Evolutionary conservation across 495 filamentous ascomycete species (phyloP).

Genomic region (Rostrohypoxylon terebratum): DNA sequence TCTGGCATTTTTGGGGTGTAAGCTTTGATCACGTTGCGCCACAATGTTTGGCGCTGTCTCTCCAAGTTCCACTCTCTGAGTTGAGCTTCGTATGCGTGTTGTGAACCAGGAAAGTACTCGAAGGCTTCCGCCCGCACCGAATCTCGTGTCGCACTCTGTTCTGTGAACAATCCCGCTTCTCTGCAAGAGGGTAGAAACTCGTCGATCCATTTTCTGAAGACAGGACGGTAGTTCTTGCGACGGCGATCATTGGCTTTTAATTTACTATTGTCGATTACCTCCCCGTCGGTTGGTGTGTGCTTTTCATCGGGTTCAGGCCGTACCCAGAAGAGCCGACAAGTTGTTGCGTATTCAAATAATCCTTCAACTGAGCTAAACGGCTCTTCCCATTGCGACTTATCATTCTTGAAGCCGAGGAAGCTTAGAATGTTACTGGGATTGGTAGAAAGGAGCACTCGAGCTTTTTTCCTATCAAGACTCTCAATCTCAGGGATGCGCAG

Average conservation of each 20-base stretch:
- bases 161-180: conserved; percentile 46
- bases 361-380: conserved; percentile 63
- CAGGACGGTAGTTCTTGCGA: conserved; percentile 57
- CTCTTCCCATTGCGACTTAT: conserved; percentile 51
- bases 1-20: conserved; percentile 40
- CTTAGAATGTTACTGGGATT: conserved; percentile 64
- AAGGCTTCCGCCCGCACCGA: conserved; percentile 52
- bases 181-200: conserved; percentile 63
- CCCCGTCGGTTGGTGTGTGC: conserved; percentile 30
- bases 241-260: conserved; percentile 65
- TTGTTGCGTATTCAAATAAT: conserved; percentile 66
- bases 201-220: conserved; percentile 65
- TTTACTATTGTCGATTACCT: conserved; percentile 44
- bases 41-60: conserved; percentile 44
- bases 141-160: conserved; percentile 42
- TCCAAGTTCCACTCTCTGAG: conserved; percentile 48
- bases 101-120: conserved; percentile 47
- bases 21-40: conserved; percentile 53
- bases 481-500: conserved; percentile 74
- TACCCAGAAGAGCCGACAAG: conserved; percentile 66
- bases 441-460: conserved; percentile 66
- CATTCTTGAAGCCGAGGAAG: conserved; percentile 68
- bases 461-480: conserved; percentile 61
- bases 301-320: conserved; percentile 9
- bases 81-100: conserved; percentile 37